A percentile compares a stretch with the other conserved stretches of the same genome.
Conservation (phyloP, 345 rosid genomes). For the Boechera divaricarpa region DNA sequence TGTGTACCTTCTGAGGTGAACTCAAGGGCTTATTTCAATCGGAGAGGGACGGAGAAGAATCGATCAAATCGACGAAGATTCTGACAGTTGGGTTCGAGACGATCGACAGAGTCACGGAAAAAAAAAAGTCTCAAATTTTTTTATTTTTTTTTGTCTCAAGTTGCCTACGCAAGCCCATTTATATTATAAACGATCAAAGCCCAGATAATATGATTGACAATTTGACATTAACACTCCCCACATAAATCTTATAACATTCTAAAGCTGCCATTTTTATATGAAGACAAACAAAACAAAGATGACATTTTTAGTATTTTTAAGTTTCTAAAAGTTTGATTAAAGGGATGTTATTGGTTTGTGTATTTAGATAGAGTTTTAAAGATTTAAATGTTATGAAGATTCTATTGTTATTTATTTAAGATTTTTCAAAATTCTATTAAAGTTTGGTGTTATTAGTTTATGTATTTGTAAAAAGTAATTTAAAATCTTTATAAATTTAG, state of each 20-base stretch:
- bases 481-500: no score
- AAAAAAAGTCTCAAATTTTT: no score
- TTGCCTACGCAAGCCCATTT: constrained; percentile 27
- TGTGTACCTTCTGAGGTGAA: constrained; percentile 33
- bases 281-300: neutral
- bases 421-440: no score
- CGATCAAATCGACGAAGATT: constrained; percentile 41
- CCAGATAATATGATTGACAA: neutral
- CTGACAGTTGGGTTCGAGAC: constrained; percentile 40
- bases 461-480: no score
- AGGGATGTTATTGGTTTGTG: no score
- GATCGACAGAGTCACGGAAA: constrained; percentile 31
- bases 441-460: no score
- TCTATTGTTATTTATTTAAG: no score
- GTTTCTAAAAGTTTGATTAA: no score
- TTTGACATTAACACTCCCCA: neutral
- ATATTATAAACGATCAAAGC: neutral
- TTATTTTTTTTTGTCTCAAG: neutral
- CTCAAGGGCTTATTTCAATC: constrained; percentile 13
- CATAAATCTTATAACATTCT: neutral
- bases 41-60: constrained; percentile 14
- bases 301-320: neutral
- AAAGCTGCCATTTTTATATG: neutral
- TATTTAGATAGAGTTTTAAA: no score
- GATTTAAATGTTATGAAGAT: no score